Conservation (phyloP, 2,329 filamentous ascomycete genomes). For the Microdochium nivale region DNA sequence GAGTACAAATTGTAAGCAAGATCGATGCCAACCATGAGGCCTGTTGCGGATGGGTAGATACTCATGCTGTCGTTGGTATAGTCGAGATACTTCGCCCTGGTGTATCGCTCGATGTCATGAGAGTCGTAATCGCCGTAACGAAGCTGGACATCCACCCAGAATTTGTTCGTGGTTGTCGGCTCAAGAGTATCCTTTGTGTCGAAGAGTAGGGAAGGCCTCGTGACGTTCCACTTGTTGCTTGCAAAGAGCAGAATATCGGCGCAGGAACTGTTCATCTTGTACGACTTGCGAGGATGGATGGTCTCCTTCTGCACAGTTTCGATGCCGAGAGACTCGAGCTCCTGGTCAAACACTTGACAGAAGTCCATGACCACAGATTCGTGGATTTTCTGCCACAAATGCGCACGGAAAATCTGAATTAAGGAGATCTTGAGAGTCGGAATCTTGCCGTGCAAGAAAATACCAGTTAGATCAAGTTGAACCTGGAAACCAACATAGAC, state of each 20-base stretch:
- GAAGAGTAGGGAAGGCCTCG: slow-evolving; percentile 82
- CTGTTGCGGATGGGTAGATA: slow-evolving; percentile 94
- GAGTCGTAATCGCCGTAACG: slow-evolving; percentile 98
- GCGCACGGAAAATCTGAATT: slow-evolving; percentile 98
- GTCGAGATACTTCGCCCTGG: slow-evolving; percentile 94
- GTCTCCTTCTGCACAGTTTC: slow-evolving; percentile 99
- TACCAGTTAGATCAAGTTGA: slow-evolving; percentile 92
- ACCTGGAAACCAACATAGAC: slow-evolving; percentile 99
- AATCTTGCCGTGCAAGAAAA: slow-evolving; percentile 98
- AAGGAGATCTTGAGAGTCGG: slow-evolving; percentile 95
- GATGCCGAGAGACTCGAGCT: slow-evolving; percentile 89
- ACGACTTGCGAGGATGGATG: slow-evolving; percentile 96
- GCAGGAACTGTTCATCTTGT: slow-evolving; percentile 99
- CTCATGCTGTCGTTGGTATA: slow-evolving; percentile 99
- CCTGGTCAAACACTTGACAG: slow-evolving; percentile 96
- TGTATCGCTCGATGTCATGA: slow-evolving; percentile 96
- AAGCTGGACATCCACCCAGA: slow-evolving; percentile 96
- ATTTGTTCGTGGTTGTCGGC: slow-evolving; percentile 93
- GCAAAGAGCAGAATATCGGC: slow-evolving; percentile 96
- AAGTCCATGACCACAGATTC: slow-evolving; percentile 98
- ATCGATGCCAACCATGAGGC: slow-evolving; percentile 96
- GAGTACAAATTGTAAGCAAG: slow-evolving; percentile 98
- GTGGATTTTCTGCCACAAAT: slow-evolving; percentile 99
- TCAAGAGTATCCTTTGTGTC: slow-evolving; percentile 96
- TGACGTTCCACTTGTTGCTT: slow-evolving; percentile 98